Conservation (phyloP, 805 yeast species). For the Yamadazyma phyllophila region DNA sequence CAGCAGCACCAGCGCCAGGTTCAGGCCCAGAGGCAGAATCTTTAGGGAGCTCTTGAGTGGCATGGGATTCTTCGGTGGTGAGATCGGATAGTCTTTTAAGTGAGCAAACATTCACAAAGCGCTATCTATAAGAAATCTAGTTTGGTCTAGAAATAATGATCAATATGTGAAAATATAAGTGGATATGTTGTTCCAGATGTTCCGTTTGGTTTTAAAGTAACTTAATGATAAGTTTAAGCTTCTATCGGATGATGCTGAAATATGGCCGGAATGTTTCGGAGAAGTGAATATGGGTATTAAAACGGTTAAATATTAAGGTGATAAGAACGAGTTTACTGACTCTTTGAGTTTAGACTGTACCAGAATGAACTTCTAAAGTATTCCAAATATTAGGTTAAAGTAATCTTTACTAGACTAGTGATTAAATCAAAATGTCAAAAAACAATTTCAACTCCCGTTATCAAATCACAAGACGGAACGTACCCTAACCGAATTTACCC, state of each 20-base stretch:
- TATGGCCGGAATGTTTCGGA: conserved; percentile 1
- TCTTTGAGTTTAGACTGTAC: no score
- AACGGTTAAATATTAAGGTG: not conserved
- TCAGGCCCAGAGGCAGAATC: not conserved
- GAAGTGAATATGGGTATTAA: not conserved
- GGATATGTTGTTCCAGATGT: no score
- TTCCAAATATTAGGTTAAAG: no score
- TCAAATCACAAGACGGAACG: conserved; percentile 10
- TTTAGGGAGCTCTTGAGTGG: not conserved
- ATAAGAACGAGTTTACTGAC: not conserved
- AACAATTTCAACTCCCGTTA: conserved; percentile 6
- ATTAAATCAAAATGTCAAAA: not conserved
- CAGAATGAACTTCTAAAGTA: no score
- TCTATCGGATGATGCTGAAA: not conserved
- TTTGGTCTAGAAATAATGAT: no score
- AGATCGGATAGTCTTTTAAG: conserved; percentile 7
- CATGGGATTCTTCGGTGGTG: conserved; percentile 5
- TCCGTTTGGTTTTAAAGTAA: not conserved
- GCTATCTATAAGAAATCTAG: not conserved
- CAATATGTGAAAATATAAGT: no score
- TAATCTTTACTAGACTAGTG: not conserved
- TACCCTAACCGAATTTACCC: conserved; percentile 4
- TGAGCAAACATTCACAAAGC: not conserved
- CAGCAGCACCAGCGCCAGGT: not conserved
- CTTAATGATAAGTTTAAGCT: not conserved